These are phyloP conservation scores for Usnea hakonensis DNA, from an alignment of 495 filamentous ascomycete genomes.

Conservation along the genomic window DNA sequence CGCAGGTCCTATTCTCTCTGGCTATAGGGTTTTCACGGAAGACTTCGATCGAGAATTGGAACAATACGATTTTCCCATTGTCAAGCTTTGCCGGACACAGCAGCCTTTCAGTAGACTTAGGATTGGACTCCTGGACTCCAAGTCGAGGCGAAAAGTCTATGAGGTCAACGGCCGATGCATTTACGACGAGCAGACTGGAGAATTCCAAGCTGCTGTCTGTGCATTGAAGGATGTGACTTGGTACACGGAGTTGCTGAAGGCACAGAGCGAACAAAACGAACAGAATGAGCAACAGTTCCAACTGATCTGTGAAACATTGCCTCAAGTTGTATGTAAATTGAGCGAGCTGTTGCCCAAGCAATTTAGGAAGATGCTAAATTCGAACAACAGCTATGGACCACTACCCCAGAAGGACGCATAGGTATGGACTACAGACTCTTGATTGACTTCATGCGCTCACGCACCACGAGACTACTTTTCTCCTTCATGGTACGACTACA, in stretches of 20 bases:
- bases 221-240: slow-evolving; percentile 60
- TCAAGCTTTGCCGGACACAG: slow-evolving; percentile 47
- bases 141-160: slow-evolving; percentile 39
- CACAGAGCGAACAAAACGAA: slow-evolving; percentile 51
- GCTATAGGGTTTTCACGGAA: slow-evolving; percentile 50
- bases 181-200: slow-evolving; percentile 49
- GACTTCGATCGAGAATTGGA: slow-evolving; percentile 53
- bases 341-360: background rate
- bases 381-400: slow-evolving; percentile 47
- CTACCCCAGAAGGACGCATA: slow-evolving; percentile 43
- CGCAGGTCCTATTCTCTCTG: slow-evolving; percentile 44
- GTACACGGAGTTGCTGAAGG: slow-evolving; percentile 48
- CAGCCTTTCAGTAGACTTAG: slow-evolving; percentile 44
- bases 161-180: slow-evolving; percentile 55
- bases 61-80: slow-evolving; percentile 52
- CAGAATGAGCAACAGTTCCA: slow-evolving; percentile 59
- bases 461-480: slow-evolving; percentile 52
- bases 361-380: background rate
- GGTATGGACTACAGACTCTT: background rate
- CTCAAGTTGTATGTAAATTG: slow-evolving; percentile 45
- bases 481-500: slow-evolving; percentile 63
- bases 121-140: slow-evolving; percentile 51
- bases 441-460: background rate
- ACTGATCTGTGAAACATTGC: slow-evolving; percentile 62
- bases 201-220: slow-evolving; percentile 59